These are phyloP conservation scores for Kentomonas sorsogonicus DNA, from an alignment of 208 protist genomes.

Conservation along the genomic window DNA sequence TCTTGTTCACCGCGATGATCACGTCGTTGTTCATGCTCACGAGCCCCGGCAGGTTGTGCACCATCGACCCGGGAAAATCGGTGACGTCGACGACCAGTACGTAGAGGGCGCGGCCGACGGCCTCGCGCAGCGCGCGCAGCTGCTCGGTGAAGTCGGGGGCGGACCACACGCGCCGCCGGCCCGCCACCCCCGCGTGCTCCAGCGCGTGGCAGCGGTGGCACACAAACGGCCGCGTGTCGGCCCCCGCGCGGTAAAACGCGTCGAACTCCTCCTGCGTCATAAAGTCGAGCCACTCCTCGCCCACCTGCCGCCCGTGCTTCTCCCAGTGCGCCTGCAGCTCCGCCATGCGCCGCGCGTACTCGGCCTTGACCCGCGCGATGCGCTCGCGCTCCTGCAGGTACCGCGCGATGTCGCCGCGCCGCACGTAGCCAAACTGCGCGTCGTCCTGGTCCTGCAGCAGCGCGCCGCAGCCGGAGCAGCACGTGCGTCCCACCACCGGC, in stretches of 20 bases:
- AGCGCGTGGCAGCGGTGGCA: constrained; percentile 86
- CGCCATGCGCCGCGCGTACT: constrained; percentile 86
- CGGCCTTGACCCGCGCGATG: constrained; percentile 42
- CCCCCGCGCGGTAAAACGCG: constrained; percentile 84
- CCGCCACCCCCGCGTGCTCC: constrained; percentile 78
- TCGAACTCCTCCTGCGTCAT: constrained; percentile 92
- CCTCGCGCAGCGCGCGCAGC: constrained; percentile 74
- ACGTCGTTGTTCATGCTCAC: constrained; percentile 92
- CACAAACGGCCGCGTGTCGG: constrained; percentile 66
- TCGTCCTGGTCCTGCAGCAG: constrained; percentile 74
- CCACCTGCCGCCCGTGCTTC: constrained; percentile 85
- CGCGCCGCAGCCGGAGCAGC: constrained; percentile 82
- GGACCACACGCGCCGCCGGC: constrained; percentile 79
- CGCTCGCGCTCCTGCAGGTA: constrained; percentile 54
- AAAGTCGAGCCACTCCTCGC: constrained; percentile 91
- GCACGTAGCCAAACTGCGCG: constrained; percentile 76
- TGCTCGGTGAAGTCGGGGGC: constrained; percentile 88
- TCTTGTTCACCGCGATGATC: constrained; percentile 89
- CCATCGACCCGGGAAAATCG: constrained; percentile 88
- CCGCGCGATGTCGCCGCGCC: constrained; percentile 63
- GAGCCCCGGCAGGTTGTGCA: constrained; percentile 83
- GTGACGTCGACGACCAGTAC: constrained; percentile 90
- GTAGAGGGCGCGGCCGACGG: constrained; percentile 72
- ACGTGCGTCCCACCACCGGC: constrained; percentile 76
- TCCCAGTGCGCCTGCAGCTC: constrained; percentile 86